Conservation (phyloP, 345 rosid species). For the thale cress (Arabidopsis thaliana) region DNA sequence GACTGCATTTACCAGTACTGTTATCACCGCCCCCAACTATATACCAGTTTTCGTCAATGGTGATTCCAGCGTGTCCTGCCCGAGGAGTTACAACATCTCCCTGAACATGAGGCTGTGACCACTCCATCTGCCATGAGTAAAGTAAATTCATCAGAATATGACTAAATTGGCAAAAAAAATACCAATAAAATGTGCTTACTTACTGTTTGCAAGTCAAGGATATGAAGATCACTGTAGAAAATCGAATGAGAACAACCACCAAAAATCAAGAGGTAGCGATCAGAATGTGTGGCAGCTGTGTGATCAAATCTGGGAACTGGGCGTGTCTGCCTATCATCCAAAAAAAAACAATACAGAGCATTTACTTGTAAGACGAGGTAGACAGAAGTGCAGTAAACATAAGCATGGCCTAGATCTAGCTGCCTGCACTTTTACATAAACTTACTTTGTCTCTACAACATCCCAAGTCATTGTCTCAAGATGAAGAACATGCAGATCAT, state of each 20-base stretch:
- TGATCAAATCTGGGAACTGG: slow-evolving; percentile 99
- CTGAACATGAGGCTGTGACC: slow-evolving; percentile 89
- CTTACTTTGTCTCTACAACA: slow-evolving; percentile 69
- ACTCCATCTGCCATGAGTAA: slow-evolving; percentile 72
- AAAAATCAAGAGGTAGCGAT: slow-evolving; percentile 81
- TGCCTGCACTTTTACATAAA: slow-evolving; percentile 20
- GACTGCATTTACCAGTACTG: slow-evolving; percentile 64
- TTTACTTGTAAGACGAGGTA: slow-evolving; percentile 16
- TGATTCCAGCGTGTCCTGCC: slow-evolving; percentile 91
- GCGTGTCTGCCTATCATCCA: slow-evolving; percentile 81
- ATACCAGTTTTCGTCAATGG: slow-evolving; percentile 84
- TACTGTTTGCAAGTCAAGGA: slow-evolving; percentile 88
- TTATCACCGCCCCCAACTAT: slow-evolving; percentile 98
- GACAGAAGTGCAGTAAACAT: slow-evolving; percentile 9
- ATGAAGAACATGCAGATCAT: slow-evolving; percentile 81
- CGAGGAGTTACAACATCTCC: slow-evolving; percentile 77
- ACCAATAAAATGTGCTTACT: slow-evolving; percentile 54
- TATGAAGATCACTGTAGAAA: slow-evolving; percentile 90
- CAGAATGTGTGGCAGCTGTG: slow-evolving; percentile 76
- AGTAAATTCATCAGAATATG: slow-evolving; percentile 24
- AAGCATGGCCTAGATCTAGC: background rate
- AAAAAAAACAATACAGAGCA: slow-evolving; percentile 45
- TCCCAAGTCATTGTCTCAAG: slow-evolving; percentile 91
- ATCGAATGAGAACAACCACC: slow-evolving; percentile 98
- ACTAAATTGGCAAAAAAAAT: slow-evolving; percentile 2